Base-by-base conservation (phyloP, 805 yeast genomes). In the Starmerella apicola region DNA sequence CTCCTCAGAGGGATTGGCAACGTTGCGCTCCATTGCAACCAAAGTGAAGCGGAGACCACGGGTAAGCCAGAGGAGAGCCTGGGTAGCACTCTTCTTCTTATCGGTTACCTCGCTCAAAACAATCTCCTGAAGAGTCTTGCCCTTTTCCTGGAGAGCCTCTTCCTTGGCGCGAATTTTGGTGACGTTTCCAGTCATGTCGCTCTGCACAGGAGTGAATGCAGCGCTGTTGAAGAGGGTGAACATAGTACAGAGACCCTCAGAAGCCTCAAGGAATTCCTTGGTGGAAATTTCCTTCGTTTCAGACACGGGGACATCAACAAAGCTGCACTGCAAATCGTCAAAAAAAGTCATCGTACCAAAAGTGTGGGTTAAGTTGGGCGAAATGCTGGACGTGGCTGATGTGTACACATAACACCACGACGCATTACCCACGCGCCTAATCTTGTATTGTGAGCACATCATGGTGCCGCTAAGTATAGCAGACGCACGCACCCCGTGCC, bases 1-100 rank as follows among this genome's bases (percentile, higher is more conserved):
- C 63, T 84, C 95, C 46, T 64, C 62, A 35, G 51, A 46, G 34
- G 82, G 77, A 52, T 72, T 66, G 46, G 71, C 71, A 37, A 81
- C 68, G 34, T 84, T 81, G 60, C 80, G 83, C 55, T 86, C 70
- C 78, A 84, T 76, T 28, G 94, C 91, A 50, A 69, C 77, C 16
- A 93, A 86, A n/a, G 95, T 84, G 67, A 84, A 85, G 58, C 81
- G 78, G 52, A 84, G 71, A 17, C 95, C 95, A 55, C 68, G 55
- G 21, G 77, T 69, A 51, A 84, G 71, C 95, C 95, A 84, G 52
- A 84, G 64, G 50, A 84, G 70, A 29, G 93, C 95, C 62, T 85
- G 95, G 10, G 95, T 84, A 30, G 95, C 94, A 45, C 77, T 76
- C 60, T 78, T 81, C 39, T 64, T 63, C 61, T 73, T 74, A 49